Conservation (phyloP, 768 basidiomycete genomes). For the Hericium rajendrae region DNA sequence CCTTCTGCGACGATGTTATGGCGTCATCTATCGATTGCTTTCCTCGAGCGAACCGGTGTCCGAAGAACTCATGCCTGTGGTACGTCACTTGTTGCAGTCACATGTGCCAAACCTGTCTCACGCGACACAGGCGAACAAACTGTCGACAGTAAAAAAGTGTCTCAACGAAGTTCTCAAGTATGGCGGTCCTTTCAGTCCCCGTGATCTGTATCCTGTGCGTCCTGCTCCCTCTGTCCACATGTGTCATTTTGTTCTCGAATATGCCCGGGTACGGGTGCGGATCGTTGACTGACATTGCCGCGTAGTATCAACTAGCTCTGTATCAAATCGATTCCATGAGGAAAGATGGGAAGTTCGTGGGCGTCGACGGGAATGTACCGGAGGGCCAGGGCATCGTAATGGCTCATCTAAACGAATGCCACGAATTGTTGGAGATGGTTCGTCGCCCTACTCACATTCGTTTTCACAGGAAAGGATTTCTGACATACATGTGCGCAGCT, state of each 20-base stretch:
- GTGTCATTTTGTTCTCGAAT: background rate
- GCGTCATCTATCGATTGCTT: constrained; percentile 86
- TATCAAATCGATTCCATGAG: constrained; percentile 93
- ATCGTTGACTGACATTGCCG: background rate
- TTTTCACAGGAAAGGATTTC: background rate
- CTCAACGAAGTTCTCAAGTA: constrained; percentile 93
- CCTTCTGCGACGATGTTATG: constrained; percentile 89
- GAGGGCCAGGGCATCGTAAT: constrained; percentile 96
- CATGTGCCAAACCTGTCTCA: background rate
- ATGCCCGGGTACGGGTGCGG: background rate
- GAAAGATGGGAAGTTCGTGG: constrained; percentile 89
- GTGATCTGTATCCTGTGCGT: constrained; percentile 88
- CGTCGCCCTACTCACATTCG: constrained; percentile 10
- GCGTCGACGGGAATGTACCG: constrained; percentile 79
- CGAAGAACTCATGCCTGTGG: constrained; percentile 95
- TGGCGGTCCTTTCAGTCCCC: constrained; percentile 85
- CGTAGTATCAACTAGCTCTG: constrained; percentile 84
- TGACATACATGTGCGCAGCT: constrained; percentile 32
- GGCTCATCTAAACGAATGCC: constrained; percentile 93
- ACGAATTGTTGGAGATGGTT: constrained; percentile 93
- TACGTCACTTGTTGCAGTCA: constrained; percentile 27
- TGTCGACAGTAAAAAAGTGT: constrained; percentile 95
- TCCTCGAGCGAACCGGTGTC: constrained; percentile 96
- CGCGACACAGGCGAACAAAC: constrained; percentile 72
- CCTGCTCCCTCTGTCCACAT: background rate